Evolutionary conservation across 1,139 yeast genomes (phyloP).

Genomic region (Candida smagusa): DNA sequence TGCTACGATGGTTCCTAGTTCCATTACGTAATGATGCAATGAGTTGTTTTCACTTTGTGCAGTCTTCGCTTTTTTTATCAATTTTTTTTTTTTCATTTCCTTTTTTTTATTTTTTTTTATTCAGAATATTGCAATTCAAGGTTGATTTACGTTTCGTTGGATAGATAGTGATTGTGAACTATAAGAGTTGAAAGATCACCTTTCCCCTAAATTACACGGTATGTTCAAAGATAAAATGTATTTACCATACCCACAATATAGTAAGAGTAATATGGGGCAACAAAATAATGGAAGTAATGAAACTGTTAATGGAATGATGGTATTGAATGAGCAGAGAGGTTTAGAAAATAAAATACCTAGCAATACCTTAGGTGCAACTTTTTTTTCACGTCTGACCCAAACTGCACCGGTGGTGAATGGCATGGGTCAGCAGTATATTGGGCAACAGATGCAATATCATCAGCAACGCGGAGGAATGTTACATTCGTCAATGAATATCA

Average conservation of each 20-base stretch:
- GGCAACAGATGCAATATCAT: constrained; percentile 13
- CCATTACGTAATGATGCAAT: too few species aligned
- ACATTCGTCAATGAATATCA: constrained; percentile 1
- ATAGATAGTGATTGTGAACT: too few species aligned
- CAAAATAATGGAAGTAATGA: neutral
- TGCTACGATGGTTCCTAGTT: too few species aligned
- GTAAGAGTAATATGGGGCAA: constrained; percentile 9
- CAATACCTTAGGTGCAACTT: neutral
- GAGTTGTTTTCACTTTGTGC: neutral
- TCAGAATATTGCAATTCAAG: too few species aligned
- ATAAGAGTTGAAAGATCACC: too few species aligned
- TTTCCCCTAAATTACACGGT: too few species aligned
- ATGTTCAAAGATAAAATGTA: constrained; percentile 6
- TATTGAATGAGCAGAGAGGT: constrained; percentile 2
- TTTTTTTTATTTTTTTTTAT: constrained; percentile 3
- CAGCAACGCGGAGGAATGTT: constrained; percentile 7
- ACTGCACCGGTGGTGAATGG: constrained; percentile 3
- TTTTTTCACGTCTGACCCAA: constrained; percentile 2
- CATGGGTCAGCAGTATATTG: constrained; percentile 3
- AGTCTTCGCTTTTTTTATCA: neutral
- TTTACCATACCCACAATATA: constrained; percentile 30
- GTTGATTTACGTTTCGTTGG: too few species aligned
- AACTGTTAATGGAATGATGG: constrained; percentile 4
- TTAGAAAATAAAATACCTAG: neutral
- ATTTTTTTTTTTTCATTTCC: neutral